Evolutionary conservation across 2,329 filamentous ascomycete species (phyloP).

Genomic region (Phoma sp.): DNA sequence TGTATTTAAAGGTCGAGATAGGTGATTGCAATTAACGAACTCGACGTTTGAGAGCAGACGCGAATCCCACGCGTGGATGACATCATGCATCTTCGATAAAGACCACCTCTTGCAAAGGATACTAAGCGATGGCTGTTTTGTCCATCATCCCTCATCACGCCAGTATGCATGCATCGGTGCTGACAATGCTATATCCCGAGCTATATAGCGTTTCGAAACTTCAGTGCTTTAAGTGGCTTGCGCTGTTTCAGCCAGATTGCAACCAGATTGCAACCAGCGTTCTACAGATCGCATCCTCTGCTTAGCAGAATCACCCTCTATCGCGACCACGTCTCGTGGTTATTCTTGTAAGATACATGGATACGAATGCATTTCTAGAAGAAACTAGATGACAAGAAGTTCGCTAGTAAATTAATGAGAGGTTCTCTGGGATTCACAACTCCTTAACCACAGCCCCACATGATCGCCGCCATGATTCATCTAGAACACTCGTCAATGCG

Average conservation of each 20-base stretch:
- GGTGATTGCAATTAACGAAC: too few relatives aligned
- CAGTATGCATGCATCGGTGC: background rate
- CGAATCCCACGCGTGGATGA: background rate
- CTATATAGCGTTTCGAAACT: slow-evolving; percentile 1
- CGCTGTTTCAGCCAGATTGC: slow-evolving; percentile 11
- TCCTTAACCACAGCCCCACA: slow-evolving; percentile 19
- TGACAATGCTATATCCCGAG: background rate
- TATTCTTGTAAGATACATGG: background rate
- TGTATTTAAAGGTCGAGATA: too few relatives aligned
- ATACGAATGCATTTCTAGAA: background rate
- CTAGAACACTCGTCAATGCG: slow-evolving; percentile 10
- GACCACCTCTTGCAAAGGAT: too few relatives aligned
- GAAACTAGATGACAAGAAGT: background rate
- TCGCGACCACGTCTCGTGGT: too few relatives aligned
- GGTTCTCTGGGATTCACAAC: background rate
- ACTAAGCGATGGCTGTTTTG: too few relatives aligned
- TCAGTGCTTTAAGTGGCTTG: background rate
- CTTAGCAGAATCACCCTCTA: too few relatives aligned
- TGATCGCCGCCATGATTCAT: slow-evolving; percentile 7
- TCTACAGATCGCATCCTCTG: too few relatives aligned
- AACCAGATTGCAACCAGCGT: background rate
- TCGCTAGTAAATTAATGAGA: background rate
- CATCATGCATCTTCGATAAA: background rate
- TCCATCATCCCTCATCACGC: background rate
- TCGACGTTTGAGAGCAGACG: background rate